phyloP scores from a whole-genome alignment of 176 grass and related monocot genomes.

The Areca catechu region DNA sequence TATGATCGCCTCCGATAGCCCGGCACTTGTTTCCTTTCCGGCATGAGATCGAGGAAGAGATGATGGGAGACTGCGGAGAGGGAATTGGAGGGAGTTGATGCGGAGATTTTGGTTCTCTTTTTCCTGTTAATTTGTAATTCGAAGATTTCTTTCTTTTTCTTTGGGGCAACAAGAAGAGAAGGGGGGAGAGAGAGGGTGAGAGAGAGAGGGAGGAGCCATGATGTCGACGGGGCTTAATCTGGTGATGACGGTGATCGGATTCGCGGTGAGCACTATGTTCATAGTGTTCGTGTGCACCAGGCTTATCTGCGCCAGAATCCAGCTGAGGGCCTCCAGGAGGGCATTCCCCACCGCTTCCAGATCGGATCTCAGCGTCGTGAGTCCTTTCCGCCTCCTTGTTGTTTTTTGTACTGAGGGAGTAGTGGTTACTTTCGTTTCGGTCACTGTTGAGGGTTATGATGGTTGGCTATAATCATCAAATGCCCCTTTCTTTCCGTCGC shows the following conservation, averaged over 20 bases:
- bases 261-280: slow-evolving; percentile 79
- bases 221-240: slow-evolving; percentile 32
- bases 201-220: slow-evolving; percentile 9
- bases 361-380: slow-evolving; percentile 19
- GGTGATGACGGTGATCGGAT: slow-evolving; percentile 72
- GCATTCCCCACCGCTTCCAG: slow-evolving; percentile 14
- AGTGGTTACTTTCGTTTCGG: no score
- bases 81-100: no score
- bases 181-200: neutral
- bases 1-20: no score
- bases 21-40: no score
- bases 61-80: no score
- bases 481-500: no score
- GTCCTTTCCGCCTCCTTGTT: slow-evolving; percentile 14
- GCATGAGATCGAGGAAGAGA: no score
- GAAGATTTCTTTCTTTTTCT: neutral
- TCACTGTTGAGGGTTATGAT: no score
- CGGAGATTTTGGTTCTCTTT: no score
- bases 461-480: no score
- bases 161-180: neutral
- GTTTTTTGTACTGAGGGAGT: neutral
- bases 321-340: slow-evolving; percentile 24
- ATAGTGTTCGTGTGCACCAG: slow-evolving; percentile 81
- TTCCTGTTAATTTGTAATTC: no score
- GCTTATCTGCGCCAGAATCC: slow-evolving; percentile 68